A percentile compares a stretch with the other conserved stretches of the same genome.
Evolutionary conservation across 1,284 basidiomycete genomes (phyloP).

Genomic region (Moesziomyces sp.): DNA sequence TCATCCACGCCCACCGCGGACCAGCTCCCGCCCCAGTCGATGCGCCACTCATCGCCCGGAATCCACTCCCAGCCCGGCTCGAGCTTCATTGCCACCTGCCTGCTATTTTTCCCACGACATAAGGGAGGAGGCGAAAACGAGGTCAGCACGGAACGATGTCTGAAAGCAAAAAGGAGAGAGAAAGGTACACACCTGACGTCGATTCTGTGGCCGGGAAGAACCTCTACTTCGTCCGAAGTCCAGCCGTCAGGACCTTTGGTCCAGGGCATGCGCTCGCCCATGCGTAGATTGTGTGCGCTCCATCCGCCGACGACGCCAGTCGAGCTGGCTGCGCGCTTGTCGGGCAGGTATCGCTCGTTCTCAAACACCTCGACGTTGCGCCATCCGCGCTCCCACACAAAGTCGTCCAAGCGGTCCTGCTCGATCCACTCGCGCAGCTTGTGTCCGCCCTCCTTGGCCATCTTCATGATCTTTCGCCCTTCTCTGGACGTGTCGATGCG

Average conservation of each 20-base stretch:
- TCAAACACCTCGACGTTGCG: constrained; percentile 65
- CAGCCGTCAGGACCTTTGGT: constrained; percentile 63
- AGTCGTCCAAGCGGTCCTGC: constrained; percentile 60
- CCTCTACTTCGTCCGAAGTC: constrained; percentile 49
- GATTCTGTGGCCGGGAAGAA: constrained; percentile 42
- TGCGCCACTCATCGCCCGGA: constrained; percentile 65
- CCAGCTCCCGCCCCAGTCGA: constrained; percentile 66
- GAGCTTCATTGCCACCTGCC: constrained; percentile 57
- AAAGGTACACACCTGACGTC: constrained; percentile 48
- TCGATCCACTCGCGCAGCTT: constrained; percentile 59
- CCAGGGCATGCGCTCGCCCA: constrained; percentile 59
- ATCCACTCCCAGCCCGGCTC: constrained; percentile 65
- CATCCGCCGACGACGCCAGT: constrained; percentile 45
- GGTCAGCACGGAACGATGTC: constrained; percentile 26
- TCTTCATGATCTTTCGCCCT: constrained; percentile 38
- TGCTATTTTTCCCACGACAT: constrained; percentile 31
- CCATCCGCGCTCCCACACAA: constrained; percentile 63
- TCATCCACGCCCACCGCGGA: constrained; percentile 62
- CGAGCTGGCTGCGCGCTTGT: constrained; percentile 17
- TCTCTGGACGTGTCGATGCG: constrained; percentile 35
- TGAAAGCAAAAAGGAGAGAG: neutral
- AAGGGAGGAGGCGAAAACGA: constrained; percentile 1
- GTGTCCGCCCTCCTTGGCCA: constrained; percentile 42
- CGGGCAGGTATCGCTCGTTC: constrained; percentile 52
- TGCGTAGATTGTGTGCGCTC: constrained; percentile 46